Evolutionary conservation across 495 filamentous ascomycete genomes (phyloP).

Genomic region (Penicillium goetzii): DNA sequence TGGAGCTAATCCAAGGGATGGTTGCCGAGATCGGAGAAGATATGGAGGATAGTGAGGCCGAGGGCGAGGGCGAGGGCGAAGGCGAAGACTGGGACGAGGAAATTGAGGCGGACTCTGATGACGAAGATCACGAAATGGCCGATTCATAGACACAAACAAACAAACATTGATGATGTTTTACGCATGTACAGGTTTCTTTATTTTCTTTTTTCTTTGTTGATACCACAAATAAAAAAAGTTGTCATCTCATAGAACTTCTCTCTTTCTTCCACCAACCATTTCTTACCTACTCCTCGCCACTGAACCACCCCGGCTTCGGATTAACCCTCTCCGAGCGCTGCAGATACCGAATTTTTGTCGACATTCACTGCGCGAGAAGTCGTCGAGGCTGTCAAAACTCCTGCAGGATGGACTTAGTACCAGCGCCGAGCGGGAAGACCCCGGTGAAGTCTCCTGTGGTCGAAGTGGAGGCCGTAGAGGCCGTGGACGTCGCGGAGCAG

Average conservation of each 20-base stretch:
- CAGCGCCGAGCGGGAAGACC: constrained; percentile 44
- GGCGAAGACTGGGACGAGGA: constrained; percentile 50
- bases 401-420: constrained; percentile 49
- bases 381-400: constrained; percentile 41
- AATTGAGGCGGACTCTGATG: constrained; percentile 47
- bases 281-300: constrained; percentile 23
- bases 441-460: constrained; percentile 49
- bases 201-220: constrained; percentile 35
- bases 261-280: constrained; percentile 13
- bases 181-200: constrained; percentile 30
- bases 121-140: constrained; percentile 55
- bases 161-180: constrained; percentile 18
- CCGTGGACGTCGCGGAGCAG: constrained; percentile 41
- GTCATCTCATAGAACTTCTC: constrained; percentile 6
- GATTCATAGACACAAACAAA: constrained; percentile 40
- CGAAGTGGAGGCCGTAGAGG: constrained; percentile 50
- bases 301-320: constrained; percentile 37
- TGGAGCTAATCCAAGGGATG: constrained; percentile 62
- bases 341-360: constrained; percentile 38
- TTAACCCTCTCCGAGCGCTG: constrained; percentile 39
- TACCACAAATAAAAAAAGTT: constrained; percentile 33
- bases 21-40: constrained; percentile 58
- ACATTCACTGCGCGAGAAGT: constrained; percentile 42
- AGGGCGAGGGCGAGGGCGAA: constrained; percentile 35
- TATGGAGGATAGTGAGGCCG: constrained; percentile 51